A percentile compares a stretch with the other conserved stretches of the same genome.
Conservation (phyloP, 257 asterid species). For the Primulina eburnea region DNA sequence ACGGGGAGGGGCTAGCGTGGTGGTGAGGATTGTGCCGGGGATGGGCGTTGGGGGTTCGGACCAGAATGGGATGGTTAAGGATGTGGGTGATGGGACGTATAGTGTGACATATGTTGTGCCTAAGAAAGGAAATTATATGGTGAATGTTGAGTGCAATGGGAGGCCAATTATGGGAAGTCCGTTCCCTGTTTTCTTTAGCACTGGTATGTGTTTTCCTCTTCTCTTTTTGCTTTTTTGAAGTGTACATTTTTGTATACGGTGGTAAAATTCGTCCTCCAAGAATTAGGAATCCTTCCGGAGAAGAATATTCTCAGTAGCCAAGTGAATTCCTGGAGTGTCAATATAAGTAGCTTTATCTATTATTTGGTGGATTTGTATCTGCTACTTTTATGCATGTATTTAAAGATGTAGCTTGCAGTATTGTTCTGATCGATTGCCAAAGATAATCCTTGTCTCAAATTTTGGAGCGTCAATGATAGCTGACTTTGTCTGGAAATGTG, state of each 20-base stretch:
- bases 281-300: no score
- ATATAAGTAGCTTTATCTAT: not conserved
- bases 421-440: conserved; percentile 3
- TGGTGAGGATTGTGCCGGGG: conserved; percentile 72
- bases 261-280: not conserved
- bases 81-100: conserved; percentile 84
- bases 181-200: conserved; percentile 92
- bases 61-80: conserved; percentile 88
- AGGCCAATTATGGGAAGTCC: conserved; percentile 95
- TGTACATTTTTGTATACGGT: not conserved
- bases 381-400: not conserved
- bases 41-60: conserved; percentile 87
- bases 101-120: conserved; percentile 85
- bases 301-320: no score
- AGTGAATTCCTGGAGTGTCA: not conserved
- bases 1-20: conserved; percentile 81
- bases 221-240: not conserved
- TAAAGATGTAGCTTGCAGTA: not conserved
- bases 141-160: conserved; percentile 90
- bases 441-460: not conserved
- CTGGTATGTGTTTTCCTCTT: conserved; percentile 43
- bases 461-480: conserved; percentile 5
- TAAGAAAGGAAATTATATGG: conserved; percentile 94
- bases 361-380: not conserved
- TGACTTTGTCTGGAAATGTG: not conserved